Evolutionary conservation across 352 stramenopile species (phyloP), one percentile per base, ranked within the genome.

Genomic region (Albugo laibachii): DNA sequence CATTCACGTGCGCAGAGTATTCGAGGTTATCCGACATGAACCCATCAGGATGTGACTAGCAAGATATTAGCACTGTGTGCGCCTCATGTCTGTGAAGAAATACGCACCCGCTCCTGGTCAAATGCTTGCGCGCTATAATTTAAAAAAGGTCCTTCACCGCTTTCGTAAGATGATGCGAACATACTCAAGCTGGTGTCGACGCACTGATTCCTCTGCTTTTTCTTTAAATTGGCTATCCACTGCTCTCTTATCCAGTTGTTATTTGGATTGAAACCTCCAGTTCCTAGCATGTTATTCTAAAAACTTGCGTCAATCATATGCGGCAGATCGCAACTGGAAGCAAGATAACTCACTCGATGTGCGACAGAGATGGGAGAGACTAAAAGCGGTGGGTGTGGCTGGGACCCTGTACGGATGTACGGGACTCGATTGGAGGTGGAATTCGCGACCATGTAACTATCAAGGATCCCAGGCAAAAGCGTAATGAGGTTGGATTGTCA

Each of bases 211-310:
- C 24, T 62, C 16, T 61, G 62, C 48, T 82, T 84, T 55, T 84
- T 88, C 57, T 75, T 78, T 39, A 88, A 57, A 48, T 86, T 88
- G 10, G 76, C 76, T n/a, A 88, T 61, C 76, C 76, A 88, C 52
- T 88, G 72, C 31, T 83, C 69, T 15, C 76, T 69, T 57, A 88
- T 66, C 45, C 63, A 73, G 58, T 88, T 88, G 46, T 55, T 54
- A 43, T 60, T 57, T 47, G 61, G 63, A 27, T 16, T 48, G 39
- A 41, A 54, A 13, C 57, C 57, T 38, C 71, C 59, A 11, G n/a
- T 49, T 0, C 60, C 62, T 15, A 59, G 36, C 53, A 75, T 69
- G 20, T 63, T 56, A 45, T 56, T 68, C 64, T 70, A 21, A 16
- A 44, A 13, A 36, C 15, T 56, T 50, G 38, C 38, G 8, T 43